Percentiles rank a stretch among this genome's conserved stretches.
Evolutionary conservation across 2,329 filamentous ascomycete species (phyloP).

Genomic region (Fusarium sp.): DNA sequence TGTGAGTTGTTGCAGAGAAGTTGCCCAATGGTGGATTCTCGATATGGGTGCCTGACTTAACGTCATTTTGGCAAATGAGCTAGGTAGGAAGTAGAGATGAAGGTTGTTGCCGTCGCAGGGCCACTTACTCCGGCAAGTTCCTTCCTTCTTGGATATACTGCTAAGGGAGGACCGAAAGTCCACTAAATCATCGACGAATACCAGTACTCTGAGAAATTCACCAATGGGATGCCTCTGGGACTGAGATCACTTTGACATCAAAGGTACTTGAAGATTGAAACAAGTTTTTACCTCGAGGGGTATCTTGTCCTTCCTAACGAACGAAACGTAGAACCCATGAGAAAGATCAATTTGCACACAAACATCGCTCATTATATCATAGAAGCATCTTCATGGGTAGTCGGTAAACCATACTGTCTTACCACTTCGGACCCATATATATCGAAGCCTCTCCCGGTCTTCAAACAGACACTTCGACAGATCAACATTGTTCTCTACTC

Average conservation of each 20-base stretch:
- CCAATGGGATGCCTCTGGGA: background rate
- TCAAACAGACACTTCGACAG: conserved; percentile 63
- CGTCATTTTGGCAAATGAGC: conserved; percentile 16
- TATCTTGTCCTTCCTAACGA: conserved; percentile 12
- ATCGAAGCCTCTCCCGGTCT: conserved; percentile 58
- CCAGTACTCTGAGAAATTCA: too few relatives aligned
- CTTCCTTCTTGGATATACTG: conserved; percentile 8
- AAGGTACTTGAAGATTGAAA: background rate
- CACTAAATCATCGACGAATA: background rate
- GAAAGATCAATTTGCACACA: background rate
- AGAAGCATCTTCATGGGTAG: conserved; percentile 52
- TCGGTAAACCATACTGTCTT: conserved; percentile 63
- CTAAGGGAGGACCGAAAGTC: background rate
- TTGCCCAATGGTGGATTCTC: conserved; percentile 28
- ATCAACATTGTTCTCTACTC: conserved; percentile 65
- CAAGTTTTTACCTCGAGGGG: conserved; percentile 8
- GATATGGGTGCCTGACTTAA: conserved; percentile 28
- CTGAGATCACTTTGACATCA: background rate
- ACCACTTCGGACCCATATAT: conserved; percentile 62
- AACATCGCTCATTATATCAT: background rate
- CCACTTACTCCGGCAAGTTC: conserved; percentile 31
- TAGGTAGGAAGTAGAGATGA: conserved; percentile 8
- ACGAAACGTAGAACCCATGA: background rate
- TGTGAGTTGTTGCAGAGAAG: conserved; percentile 10
- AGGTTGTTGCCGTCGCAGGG: conserved; percentile 26